Evolutionary conservation across 176 grass and related monocot species (phyloP), one percentile per base, ranked within the genome.

Genomic region (Carex kokanica): DNA sequence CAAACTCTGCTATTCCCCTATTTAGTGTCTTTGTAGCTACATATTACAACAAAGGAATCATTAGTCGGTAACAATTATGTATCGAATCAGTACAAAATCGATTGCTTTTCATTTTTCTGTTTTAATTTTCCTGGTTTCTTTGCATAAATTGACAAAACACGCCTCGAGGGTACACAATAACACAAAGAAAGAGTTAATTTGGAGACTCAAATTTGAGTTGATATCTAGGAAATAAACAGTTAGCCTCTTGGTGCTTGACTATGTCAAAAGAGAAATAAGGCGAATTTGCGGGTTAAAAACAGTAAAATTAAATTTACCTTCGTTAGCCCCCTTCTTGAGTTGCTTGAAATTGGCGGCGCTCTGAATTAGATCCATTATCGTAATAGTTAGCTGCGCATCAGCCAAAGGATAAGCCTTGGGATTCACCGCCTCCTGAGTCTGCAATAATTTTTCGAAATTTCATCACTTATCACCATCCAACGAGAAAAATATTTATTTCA

Each of bases 281-380:
- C 14, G 71, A 74, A 38, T 72, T 64, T 80, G 6, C 4, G 17
- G 4, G 87, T 5, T 5, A 54, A n/a, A 83, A 82, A 68, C 45
- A 40, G 68, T 23, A 43, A 15, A 8, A 68, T 18, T 8, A 18
- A 38, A 16, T 6, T 9, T 54, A 95, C 93, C 93, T 87, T 95
- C 93, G 81, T 95, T 95, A 41, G 93, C 93, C 14, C 93, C 93
- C 88, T 95, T 95, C 90, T 90, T 95, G 54, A 95, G 90, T 81
- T 95, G 93, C 90, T 89, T 95, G 86, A 92, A 95, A 89, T 95
- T 92, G 73, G 90, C 74, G 9, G 93, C 93, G 64, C 92, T 90
- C 81, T 95, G 93, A 74, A 95, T 77, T 57, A 92, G 80, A 62
- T 95, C 93, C 67, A 95, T 81, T 57, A 95, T 95, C 29, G 83